Evolutionary conservation across 1,284 basidiomycete genomes (phyloP), one percentile per base, ranked within the genome.

Genomic region (Microbotryum silenes-acaulis): DNA sequence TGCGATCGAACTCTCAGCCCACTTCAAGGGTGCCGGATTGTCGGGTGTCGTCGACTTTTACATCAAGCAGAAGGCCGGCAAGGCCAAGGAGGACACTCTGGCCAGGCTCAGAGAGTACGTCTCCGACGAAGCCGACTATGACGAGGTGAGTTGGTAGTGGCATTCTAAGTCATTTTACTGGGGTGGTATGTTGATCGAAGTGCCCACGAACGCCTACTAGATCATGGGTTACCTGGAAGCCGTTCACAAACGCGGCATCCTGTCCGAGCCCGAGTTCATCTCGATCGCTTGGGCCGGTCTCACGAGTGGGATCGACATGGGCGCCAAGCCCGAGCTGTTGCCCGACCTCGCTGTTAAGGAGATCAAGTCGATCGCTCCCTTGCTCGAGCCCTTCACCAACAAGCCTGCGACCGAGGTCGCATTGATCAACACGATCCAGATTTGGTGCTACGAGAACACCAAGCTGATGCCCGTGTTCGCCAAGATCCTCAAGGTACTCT

Each of bases 401-500:
- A 84, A 84, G 60, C 83, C 91, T 29, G 92, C 94, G 77, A 87
- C 88, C 27, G 84, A 97, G 78, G 89, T 97, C 57, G 85, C 86
- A 47, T 82, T 96, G 61, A 90, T 97, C 77, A 96, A 96, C 76
- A 83, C 86, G 60, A 89, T 93, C 25, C 93, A 97, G 79, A 82
- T 91, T 67, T 89, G 91, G 78, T 92, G 89, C 76, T 94, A 96
- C 76, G 88, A 92, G 77, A 90, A 97, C 74, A 91, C 90, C 31
- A 87, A 89, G 60, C 82, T 94, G 72, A 91, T 92, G 77, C 94
- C 93, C 76, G 81, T 89, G 9, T 97, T 97, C 80, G 85, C 89
- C 54, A 88, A 91, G 73, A 86, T 97, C 75, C 81, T 97, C 70
- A 96, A 96, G 81, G 89, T 82, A 73, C 81, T 94, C 75, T 97